These are phyloP conservation scores for Microstegium vimineum DNA, from an alignment of 176 grass and related monocot genomes.

Conservation along the genomic window DNA sequence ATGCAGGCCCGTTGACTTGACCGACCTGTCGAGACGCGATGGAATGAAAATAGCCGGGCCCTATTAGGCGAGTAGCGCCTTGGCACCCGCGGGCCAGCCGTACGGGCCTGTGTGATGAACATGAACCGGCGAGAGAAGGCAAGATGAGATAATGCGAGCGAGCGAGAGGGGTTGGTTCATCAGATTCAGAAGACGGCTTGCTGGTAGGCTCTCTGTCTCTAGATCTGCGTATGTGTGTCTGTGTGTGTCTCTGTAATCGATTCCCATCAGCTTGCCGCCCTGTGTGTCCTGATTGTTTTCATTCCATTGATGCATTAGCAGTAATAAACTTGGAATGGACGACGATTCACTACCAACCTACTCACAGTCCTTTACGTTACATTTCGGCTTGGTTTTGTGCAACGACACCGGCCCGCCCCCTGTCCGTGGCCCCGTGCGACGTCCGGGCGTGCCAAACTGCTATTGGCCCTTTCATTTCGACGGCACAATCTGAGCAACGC, in stretches of 20 bases:
- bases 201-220: neutral
- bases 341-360: no score
- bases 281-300: neutral
- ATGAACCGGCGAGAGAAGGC: neutral
- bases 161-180: neutral
- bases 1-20: constrained; percentile 3
- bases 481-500: no score
- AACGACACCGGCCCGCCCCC: neutral
- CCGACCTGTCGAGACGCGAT: neutral
- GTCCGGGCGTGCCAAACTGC: neutral
- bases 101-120: neutral
- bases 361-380: no score
- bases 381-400: no score
- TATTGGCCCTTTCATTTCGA: neutral
- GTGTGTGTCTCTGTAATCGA: neutral
- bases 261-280: neutral
- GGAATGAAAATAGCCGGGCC: neutral
- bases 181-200: neutral
- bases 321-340: constrained; percentile 25
- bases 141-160: neutral
- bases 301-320: neutral
- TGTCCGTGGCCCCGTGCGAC: neutral
- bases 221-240: no score
- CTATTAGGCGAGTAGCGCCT: constrained; percentile 11
- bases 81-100: neutral